These are phyloP conservation scores for Mortierella sp. DNA, from an alignment of 371 early-diverging fungal species.

Conservation along the genomic window DNA sequence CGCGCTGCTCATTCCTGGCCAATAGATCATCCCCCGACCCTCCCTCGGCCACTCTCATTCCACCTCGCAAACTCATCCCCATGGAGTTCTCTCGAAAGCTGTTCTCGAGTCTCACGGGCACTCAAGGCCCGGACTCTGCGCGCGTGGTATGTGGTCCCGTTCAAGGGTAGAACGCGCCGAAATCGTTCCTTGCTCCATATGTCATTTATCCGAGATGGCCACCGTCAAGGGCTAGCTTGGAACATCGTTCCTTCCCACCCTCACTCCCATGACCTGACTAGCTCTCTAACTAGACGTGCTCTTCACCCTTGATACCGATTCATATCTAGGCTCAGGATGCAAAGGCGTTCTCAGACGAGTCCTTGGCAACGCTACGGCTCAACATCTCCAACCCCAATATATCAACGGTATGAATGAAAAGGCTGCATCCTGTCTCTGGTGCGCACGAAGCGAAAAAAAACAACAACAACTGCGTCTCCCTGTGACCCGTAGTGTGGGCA, in stretches of 20 bases:
- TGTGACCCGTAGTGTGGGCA: no score
- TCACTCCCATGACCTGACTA: no score
- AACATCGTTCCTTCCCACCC: background rate
- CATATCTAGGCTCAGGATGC: slow-evolving; percentile 42
- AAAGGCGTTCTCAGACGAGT: slow-evolving; percentile 40
- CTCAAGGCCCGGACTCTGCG: slow-evolving; percentile 17
- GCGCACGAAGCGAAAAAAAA: background rate
- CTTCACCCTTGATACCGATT: no score
- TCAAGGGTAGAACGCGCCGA: no score
- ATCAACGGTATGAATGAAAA: slow-evolving; percentile 28
- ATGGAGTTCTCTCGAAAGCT: slow-evolving; percentile 46
- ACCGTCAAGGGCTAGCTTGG: no score
- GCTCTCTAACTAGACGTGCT: no score
- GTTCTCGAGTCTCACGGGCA: slow-evolving; percentile 26
- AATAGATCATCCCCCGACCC: background rate
- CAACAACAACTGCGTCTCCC: no score
- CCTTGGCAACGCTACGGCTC: slow-evolving; percentile 18
- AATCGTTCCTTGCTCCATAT: no score
- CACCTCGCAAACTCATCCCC: background rate
- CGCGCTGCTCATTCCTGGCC: no score
- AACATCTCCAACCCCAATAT: slow-evolving; percentile 44
- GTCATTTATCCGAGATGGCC: no score
- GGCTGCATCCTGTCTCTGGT: background rate
- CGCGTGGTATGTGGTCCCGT: slow-evolving; percentile 12
- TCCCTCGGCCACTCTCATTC: background rate